These are phyloP conservation scores for Amyloporia xantha DNA, from an alignment of 768 basidiomycete species.

Conservation along the genomic window DNA sequence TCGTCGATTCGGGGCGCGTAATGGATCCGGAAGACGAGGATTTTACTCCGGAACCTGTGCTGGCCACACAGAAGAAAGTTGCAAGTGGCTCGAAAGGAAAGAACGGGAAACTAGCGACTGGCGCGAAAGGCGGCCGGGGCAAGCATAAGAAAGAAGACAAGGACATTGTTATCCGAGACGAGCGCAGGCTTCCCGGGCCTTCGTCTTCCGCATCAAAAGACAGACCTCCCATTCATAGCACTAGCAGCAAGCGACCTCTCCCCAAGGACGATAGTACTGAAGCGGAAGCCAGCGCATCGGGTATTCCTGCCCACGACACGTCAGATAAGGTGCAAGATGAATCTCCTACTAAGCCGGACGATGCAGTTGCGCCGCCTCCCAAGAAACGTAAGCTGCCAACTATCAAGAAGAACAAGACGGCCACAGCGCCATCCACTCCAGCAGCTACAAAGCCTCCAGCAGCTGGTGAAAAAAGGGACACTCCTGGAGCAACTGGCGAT, in stretches of 20 bases:
- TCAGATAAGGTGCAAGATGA: slow-evolving; percentile 15
- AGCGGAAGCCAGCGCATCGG: too few relatives aligned
- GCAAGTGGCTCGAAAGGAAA: slow-evolving; percentile 20
- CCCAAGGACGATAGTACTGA: slow-evolving; percentile 8
- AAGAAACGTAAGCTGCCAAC: slow-evolving; percentile 62
- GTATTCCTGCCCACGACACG: slow-evolving; percentile 3
- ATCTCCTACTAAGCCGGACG: slow-evolving; percentile 16
- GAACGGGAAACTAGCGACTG: slow-evolving; percentile 24
- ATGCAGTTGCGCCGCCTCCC: slow-evolving; percentile 24
- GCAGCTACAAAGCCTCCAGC: slow-evolving; percentile 22
- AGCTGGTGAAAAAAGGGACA: slow-evolving; percentile 12
- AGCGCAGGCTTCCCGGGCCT: slow-evolving; percentile 27
- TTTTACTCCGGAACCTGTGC: slow-evolving; percentile 13
- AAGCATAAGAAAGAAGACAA: slow-evolving; percentile 27
- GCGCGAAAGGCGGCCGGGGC: slow-evolving; percentile 6
- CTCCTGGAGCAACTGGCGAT: neutral
- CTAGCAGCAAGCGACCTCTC: slow-evolving; percentile 7
- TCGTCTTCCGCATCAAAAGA: slow-evolving; percentile 5
- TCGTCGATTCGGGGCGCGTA: slow-evolving; percentile 18
- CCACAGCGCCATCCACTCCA: slow-evolving; percentile 21
- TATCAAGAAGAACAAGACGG: slow-evolving; percentile 62
- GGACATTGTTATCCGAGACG: slow-evolving; percentile 35
- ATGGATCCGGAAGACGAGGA: slow-evolving; percentile 19
- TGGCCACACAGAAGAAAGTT: slow-evolving; percentile 15
- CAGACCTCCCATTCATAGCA: slow-evolving; percentile 7